phyloP scores from a whole-genome alignment of 2,329 filamentous ascomycete genomes.

The Mariannaea elegans region DNA sequence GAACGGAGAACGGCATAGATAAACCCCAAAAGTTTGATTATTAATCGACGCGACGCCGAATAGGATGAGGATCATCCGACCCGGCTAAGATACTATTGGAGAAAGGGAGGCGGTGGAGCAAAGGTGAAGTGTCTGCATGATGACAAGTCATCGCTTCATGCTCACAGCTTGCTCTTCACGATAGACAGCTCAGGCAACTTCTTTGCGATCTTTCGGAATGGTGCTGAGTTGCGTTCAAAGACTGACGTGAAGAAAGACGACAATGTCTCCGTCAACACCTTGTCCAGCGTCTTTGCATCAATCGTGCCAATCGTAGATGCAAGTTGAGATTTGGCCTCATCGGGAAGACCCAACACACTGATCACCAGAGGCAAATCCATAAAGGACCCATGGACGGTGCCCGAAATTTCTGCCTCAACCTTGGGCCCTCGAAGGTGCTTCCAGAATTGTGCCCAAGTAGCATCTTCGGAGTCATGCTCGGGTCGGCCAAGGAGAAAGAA shows the following conservation, averaged over 20 bases:
- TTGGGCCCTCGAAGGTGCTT: conserved; percentile 37
- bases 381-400: conserved; percentile 44
- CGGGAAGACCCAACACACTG: conserved; percentile 33
- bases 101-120: no score
- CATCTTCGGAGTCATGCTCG: conserved; percentile 41
- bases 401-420: conserved; percentile 35
- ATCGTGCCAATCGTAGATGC: conserved; percentile 21
- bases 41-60: neutral
- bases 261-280: conserved; percentile 32
- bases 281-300: conserved; percentile 25
- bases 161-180: conserved; percentile 25
- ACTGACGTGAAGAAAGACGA: conserved; percentile 32
- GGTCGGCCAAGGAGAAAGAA: conserved; percentile 45
- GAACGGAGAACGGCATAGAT: neutral
- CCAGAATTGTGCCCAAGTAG: conserved; percentile 45
- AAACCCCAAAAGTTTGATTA: neutral
- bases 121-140: no score
- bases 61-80: neutral
- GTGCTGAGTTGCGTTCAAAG: conserved; percentile 18
- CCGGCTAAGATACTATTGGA: no score
- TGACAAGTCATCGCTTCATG: neutral
- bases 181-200: conserved; percentile 28
- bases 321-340: neutral
- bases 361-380: conserved; percentile 44
- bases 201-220: conserved; percentile 16